Percentiles rank a stretch among this genome's conserved stretches.
phyloP scores from a whole-genome alignment of 1,284 basidiomycete species.

The Pseudozyma pruni region DNA sequence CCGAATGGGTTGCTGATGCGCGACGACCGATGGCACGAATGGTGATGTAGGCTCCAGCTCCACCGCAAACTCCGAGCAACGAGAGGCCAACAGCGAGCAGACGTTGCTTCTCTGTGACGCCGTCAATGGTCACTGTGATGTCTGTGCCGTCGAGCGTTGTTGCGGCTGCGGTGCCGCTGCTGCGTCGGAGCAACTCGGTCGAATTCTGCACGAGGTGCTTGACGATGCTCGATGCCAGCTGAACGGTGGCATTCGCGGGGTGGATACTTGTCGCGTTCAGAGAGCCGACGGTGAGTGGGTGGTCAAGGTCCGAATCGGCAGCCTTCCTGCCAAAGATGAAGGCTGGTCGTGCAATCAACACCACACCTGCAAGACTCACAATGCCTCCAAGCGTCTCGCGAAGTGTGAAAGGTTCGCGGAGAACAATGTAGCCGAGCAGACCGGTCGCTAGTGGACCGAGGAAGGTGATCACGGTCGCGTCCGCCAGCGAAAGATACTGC shows the following conservation, averaged over 20 bases:
- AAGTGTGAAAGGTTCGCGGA: conserved; percentile 75
- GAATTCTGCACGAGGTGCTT: conserved; percentile 28
- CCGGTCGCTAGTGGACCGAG: conserved; percentile 78
- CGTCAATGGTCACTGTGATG: conserved; percentile 10
- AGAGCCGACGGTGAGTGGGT: conserved; percentile 2
- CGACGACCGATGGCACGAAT: conserved; percentile 79
- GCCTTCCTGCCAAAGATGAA: conserved; percentile 45
- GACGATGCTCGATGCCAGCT: conserved; percentile 12
- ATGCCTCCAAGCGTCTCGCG: conserved; percentile 76
- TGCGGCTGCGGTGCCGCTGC: background rate
- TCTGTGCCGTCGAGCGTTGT: conserved; percentile 5
- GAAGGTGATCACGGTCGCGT: conserved; percentile 81
- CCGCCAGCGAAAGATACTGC: conserved; percentile 77
- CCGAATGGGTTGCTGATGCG: conserved; percentile 79
- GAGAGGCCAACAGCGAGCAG: conserved; percentile 73
- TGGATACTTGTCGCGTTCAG: no score
- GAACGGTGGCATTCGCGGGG: conserved; percentile 7
- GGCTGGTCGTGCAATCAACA: conserved; percentile 71
- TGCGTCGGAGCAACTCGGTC: conserved; percentile 13
- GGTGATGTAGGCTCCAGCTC: conserved; percentile 75
- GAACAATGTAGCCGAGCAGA: conserved; percentile 76
- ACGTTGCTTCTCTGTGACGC: conserved; percentile 70
- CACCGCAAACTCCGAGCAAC: conserved; percentile 74
- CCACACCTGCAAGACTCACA: conserved; percentile 74
- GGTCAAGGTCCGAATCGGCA: conserved; percentile 32